These are phyloP conservation scores for Solanum bukasovii DNA, from an alignment of 257 asterid species.

Conservation along the genomic window DNA sequence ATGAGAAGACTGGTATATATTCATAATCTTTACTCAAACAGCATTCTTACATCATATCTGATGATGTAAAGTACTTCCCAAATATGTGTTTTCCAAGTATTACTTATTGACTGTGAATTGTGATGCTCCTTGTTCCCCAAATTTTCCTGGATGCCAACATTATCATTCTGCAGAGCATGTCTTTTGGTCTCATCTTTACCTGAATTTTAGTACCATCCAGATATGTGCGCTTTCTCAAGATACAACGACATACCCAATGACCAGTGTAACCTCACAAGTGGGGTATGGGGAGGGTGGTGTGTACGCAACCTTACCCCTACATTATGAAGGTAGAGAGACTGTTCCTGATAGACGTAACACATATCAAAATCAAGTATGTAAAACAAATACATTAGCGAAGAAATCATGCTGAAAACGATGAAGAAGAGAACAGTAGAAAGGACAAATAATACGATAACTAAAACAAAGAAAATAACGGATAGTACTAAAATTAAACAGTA, in stretches of 20 bases:
- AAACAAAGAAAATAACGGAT: not conserved
- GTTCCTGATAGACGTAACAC: not conserved
- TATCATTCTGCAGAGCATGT: not conserved
- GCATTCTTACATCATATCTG: not conserved
- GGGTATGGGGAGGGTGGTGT: not conserved
- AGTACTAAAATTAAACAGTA: not conserved
- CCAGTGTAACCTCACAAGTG: not conserved
- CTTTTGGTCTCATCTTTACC: not conserved
- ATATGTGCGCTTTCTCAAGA: not conserved
- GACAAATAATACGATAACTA: not conserved
- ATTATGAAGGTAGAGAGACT: not conserved
- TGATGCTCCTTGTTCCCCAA: not conserved
- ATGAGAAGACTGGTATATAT: slow-evolving; percentile 76
- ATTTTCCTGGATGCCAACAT: not conserved
- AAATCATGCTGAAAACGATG: not conserved
- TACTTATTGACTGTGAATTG: not conserved
- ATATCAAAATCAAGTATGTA: not conserved
- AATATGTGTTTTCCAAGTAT: not conserved
- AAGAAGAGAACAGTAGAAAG: not conserved
- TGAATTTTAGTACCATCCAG: not conserved
- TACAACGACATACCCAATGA: not conserved
- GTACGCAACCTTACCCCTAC: not conserved
- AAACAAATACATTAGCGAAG: not conserved
- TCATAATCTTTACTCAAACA: not conserved
- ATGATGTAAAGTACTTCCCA: not conserved